Percentiles rank a stretch among this genome's conserved stretches.
These are phyloP conservation scores for Raphanus sativus DNA, from an alignment of 345 rosid genomes.

Conservation along the genomic window DNA sequence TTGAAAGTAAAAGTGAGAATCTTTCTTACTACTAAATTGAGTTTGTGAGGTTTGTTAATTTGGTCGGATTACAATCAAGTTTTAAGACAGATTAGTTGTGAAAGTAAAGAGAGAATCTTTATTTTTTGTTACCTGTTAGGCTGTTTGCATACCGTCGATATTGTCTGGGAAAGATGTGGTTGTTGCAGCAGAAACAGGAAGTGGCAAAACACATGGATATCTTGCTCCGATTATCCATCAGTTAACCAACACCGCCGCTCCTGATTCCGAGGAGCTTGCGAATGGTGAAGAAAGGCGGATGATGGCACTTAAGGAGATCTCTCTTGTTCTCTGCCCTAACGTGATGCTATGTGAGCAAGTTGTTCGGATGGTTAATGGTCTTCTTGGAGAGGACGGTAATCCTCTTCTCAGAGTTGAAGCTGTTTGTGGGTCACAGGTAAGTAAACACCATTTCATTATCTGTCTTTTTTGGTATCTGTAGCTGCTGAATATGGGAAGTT, in stretches of 20 bases:
- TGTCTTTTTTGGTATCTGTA: not conserved
- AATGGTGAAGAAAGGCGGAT: slow-evolving; percentile 12
- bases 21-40: not conserved
- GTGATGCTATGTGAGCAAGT: slow-evolving; percentile 90
- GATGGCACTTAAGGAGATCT: slow-evolving; percentile 29
- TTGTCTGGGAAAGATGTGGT: slow-evolving; percentile 85
- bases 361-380: slow-evolving; percentile 77
- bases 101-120: not conserved
- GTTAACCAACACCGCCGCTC: slow-evolving; percentile 32
- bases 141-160: slow-evolving; percentile 65
- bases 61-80: not conserved
- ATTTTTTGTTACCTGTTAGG: slow-evolving; percentile 41
- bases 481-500: slow-evolving; percentile 3
- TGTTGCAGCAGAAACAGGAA: slow-evolving; percentile 94
- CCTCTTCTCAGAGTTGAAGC: slow-evolving; percentile 66
- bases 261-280: slow-evolving; percentile 25
- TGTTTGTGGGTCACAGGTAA: slow-evolving; percentile 80
- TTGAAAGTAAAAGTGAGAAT: not conserved
- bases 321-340: slow-evolving; percentile 88
- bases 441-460: slow-evolving; percentile 38
- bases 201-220: slow-evolving; percentile 91
- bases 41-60: not conserved
- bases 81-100: not conserved
- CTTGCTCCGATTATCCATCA: slow-evolving; percentile 71
- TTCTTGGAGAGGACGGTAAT: slow-evolving; percentile 61